These are phyloP conservation scores for Aeminium ludgeri DNA, from an alignment of 495 filamentous ascomycete species.

Conservation along the genomic window DNA sequence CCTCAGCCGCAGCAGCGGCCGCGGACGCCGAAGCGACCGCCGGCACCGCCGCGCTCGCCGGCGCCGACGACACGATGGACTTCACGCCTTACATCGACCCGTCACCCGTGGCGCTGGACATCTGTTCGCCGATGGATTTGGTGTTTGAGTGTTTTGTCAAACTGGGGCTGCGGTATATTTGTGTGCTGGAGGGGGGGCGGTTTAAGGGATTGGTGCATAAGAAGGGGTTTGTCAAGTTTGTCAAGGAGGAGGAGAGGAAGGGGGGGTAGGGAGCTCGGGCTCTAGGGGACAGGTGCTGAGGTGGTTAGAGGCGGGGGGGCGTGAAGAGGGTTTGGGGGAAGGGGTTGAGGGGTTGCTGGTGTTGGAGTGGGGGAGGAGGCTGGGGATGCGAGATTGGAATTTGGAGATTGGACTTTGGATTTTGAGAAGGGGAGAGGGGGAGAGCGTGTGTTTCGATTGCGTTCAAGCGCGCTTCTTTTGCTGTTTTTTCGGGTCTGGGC, in stretches of 20 bases:
- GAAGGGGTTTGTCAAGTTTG: constrained; percentile 90
- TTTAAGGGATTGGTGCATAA: constrained; percentile 90
- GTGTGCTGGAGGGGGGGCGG: constrained; percentile 64
- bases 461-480: no score
- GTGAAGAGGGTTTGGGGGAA: no score
- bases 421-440: no score
- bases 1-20: background rate
- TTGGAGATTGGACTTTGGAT: no score
- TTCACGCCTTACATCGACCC: constrained; percentile 88
- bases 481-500: no score
- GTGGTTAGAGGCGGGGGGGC: no score
- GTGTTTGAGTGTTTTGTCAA: constrained; percentile 97
- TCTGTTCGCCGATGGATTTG: constrained; percentile 80
- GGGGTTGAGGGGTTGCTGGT: no score
- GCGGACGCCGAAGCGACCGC: background rate
- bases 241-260: constrained; percentile 51
- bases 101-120: constrained; percentile 73
- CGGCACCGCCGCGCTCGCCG: background rate
- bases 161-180: constrained; percentile 80
- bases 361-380: no score
- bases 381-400: no score
- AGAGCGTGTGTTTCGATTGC: no score
- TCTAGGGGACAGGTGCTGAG: no score
- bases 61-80: constrained; percentile 63
- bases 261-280: no score